These are phyloP conservation scores for Vaccinium darrowii DNA, from an alignment of 148 eudicot genomes.

Conservation along the genomic window DNA sequence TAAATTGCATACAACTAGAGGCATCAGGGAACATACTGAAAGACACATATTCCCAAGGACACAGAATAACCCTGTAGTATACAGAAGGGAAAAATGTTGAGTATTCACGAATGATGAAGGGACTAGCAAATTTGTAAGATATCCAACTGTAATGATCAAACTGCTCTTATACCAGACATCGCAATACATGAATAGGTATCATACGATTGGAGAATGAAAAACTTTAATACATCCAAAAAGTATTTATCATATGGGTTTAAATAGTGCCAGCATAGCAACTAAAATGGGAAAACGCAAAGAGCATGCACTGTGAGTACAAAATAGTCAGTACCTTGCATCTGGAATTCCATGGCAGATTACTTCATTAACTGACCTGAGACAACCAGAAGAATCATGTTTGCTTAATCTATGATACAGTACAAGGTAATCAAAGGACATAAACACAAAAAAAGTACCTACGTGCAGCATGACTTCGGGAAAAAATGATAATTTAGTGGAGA, in stretches of 20 bases:
- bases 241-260: no score
- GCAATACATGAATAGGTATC: background rate
- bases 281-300: background rate
- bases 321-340: conserved; percentile 80
- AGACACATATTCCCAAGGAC: background rate
- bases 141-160: background rate
- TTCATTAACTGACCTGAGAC: conserved; percentile 88
- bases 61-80: background rate
- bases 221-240: background rate
- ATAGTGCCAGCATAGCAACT: background rate
- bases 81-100: background rate
- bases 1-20: background rate
- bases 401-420: conserved; percentile 10
- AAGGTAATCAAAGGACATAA: conserved; percentile 6
- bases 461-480: conserved; percentile 99
- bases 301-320: background rate
- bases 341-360: conserved; percentile 99
- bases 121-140: background rate
- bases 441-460: conserved; percentile 72
- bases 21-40: background rate
- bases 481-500: conserved; percentile 95
- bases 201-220: background rate
- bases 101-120: conserved; percentile 5
- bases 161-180: background rate
- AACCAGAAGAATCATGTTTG: conserved; percentile 18